Base-by-base conservation (phyloP, 2,329 filamentous ascomycete genomes). In the Microdochium nivale region DNA sequence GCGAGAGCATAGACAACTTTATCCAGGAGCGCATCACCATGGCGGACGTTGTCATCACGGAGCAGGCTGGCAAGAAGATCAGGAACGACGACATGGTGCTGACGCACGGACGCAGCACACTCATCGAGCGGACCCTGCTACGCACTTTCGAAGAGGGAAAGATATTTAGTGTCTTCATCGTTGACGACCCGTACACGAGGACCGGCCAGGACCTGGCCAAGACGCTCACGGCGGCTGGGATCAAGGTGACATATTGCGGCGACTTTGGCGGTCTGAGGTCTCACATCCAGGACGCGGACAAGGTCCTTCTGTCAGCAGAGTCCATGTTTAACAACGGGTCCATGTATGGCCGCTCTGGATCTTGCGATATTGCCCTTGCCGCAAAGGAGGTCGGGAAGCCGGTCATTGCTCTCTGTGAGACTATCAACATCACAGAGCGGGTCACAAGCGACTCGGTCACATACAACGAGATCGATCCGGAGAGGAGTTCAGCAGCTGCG, bases 281-380 rank as follows among this genome's bases (percentile, higher is more conserved):
- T 58, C 84, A 87, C 46, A 80, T 96, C 50, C 81, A 83, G 56
- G 65, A 68, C 44, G 70, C 76, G 2, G 87, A 84, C 7, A 84
- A 86, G 60, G 84, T 94, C 10, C 80, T 97, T 49, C 76, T 99
- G 1, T 91, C 90, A 13, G 90, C 91, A 3, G 91, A 96, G 65
- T 88, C 90, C 37, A 94, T 99, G 83, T 94, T 96, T 72, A 91
- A 88, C 59, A 97, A 97, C 68, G 94, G 94, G 8, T 81, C 88
- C 32, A 79, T 99, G 60, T 95, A 95, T 68, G 92, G 88, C 3
- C 83, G 90, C 21, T 83, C 90, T 10, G 94, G 94, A 54, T 96
- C 91, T 3, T 89, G 88, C 24, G 81, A 94, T 53, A 80, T 97
- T 10, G 91, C 92, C 19, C 87, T 94, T 74, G 83, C 87, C 43